phyloP scores from a whole-genome alignment of 371 early-diverging fungal genomes.

The Mucor saturninus region DNA sequence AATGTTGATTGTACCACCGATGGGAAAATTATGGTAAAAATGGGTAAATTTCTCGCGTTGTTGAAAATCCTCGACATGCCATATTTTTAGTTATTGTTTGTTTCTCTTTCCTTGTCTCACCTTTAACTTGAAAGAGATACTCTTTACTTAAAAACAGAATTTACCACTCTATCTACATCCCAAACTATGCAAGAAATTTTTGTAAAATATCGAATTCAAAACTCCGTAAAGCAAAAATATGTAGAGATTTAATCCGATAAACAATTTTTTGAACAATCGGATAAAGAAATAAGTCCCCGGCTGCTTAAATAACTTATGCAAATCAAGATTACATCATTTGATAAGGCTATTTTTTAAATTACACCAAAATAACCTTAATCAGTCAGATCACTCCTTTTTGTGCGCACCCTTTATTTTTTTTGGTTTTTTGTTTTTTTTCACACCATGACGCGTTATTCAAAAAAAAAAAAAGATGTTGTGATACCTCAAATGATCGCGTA shows the following conservation, averaged over 20 bases:
- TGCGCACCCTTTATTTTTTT: neutral
- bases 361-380: neutral
- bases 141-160: neutral
- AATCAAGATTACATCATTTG: conserved; percentile 4
- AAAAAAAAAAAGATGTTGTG: too few relatives aligned
- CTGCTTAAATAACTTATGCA: neutral
- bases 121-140: neutral
- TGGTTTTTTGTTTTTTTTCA: neutral
- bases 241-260: conserved; percentile 7
- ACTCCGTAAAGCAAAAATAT: conserved; percentile 2
- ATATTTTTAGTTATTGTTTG: too few relatives aligned
- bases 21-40: conserved; percentile 15
- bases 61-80: neutral
- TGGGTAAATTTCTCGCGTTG: conserved; percentile 6
- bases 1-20: conserved; percentile 10
- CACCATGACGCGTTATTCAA: too few relatives aligned
- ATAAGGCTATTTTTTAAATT: conserved; percentile 1
- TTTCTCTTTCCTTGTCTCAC: neutral
- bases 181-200: neutral
- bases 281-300: conserved; percentile 2
- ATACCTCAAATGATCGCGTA: too few relatives aligned
- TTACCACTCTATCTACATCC: neutral
- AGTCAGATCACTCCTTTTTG: neutral
- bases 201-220: neutral
- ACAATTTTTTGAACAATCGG: too few relatives aligned